phyloP scores from a whole-genome alignment of 371 early-diverging fungal species.

The Dichotomocladium elegans region DNA sequence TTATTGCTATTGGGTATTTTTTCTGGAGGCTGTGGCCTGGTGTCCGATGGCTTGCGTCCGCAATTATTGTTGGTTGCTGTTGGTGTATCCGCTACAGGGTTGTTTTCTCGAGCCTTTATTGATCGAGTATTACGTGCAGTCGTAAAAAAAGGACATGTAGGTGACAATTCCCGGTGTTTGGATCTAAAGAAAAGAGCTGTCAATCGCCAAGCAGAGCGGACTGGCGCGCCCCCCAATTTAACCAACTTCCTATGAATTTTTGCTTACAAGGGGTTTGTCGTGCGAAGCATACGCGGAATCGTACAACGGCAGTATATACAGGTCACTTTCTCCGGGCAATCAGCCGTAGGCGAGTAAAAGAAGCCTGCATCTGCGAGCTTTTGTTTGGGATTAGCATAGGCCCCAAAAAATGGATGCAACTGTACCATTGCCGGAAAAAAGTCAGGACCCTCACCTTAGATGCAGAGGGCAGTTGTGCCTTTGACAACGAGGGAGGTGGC shows the following conservation, averaged over 20 bases:
- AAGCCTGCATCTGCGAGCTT: slow-evolving; percentile 39
- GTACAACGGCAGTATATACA: slow-evolving; percentile 24
- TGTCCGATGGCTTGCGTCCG: too few relatives aligned
- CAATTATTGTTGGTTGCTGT: too few relatives aligned
- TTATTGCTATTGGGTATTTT: too few relatives aligned
- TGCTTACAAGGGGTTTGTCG: slow-evolving; percentile 17
- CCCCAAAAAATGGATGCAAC: too few relatives aligned
- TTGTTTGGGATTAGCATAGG: too few relatives aligned
- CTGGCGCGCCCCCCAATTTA: background rate
- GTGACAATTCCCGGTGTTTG: background rate
- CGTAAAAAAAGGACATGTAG: background rate
- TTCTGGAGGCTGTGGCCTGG: too few relatives aligned
- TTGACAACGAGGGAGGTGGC: slow-evolving; percentile 17
- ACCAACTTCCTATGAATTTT: background rate
- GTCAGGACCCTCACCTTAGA: slow-evolving; percentile 7
- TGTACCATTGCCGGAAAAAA: too few relatives aligned
- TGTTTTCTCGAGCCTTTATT: background rate
- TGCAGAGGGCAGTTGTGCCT: slow-evolving; percentile 3
- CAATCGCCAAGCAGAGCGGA: too few relatives aligned
- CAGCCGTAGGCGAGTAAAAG: slow-evolving; percentile 17
- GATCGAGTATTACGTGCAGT: background rate
- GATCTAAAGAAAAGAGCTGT: background rate
- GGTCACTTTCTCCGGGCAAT: slow-evolving; percentile 6
- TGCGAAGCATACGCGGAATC: slow-evolving; percentile 4
- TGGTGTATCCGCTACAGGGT: background rate